Percentiles rank a stretch among this genome's conserved stretches.
These are phyloP conservation scores for Astrephomene gubernaculifera DNA, from an alignment of 139 green algal genomes.

Conservation along the genomic window DNA sequence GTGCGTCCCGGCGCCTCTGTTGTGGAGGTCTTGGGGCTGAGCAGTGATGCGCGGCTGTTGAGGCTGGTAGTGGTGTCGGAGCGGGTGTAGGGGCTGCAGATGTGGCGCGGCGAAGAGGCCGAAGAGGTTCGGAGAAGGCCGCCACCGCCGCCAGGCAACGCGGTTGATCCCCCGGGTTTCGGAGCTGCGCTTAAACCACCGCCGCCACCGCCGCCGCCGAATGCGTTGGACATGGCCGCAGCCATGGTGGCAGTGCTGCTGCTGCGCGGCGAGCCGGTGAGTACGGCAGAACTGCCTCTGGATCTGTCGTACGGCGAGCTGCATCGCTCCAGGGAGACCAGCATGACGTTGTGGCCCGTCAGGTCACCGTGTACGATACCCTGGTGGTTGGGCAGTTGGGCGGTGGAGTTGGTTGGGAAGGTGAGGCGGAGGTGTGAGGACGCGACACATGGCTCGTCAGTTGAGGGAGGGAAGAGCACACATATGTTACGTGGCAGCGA, in stretches of 20 bases:
- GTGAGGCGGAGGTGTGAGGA: too few relatives aligned
- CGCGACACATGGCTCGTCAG: too few relatives aligned
- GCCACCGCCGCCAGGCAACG: not conserved
- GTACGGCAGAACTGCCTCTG: not conserved
- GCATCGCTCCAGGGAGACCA: slow-evolving; percentile 38
- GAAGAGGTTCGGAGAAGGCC: not conserved
- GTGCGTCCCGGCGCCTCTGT: slow-evolving; percentile 8
- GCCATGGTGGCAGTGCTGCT: not conserved
- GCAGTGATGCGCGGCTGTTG: not conserved
- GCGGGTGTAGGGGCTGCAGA: not conserved
- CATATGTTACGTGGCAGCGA: too few relatives aligned
- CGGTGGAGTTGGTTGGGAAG: too few relatives aligned
- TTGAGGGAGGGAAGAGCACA: too few relatives aligned
- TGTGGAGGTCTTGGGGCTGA: too few relatives aligned
- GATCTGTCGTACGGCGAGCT: slow-evolving; percentile 12
- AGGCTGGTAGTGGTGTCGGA: not conserved
- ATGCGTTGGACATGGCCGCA: not conserved
- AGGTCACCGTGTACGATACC: slow-evolving; percentile 79
- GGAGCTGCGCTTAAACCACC: too few relatives aligned
- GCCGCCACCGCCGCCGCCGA: too few relatives aligned
- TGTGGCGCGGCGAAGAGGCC: not conserved
- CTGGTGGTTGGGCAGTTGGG: too few relatives aligned
- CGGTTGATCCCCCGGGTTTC: too few relatives aligned
- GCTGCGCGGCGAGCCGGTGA: not conserved
- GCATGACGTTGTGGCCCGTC: slow-evolving; percentile 77